Percentiles rank a stretch among this genome's conserved stretches.
phyloP scores from a whole-genome alignment of 176 grass and related monocot genomes.

The Phyllostachys edulis region DNA sequence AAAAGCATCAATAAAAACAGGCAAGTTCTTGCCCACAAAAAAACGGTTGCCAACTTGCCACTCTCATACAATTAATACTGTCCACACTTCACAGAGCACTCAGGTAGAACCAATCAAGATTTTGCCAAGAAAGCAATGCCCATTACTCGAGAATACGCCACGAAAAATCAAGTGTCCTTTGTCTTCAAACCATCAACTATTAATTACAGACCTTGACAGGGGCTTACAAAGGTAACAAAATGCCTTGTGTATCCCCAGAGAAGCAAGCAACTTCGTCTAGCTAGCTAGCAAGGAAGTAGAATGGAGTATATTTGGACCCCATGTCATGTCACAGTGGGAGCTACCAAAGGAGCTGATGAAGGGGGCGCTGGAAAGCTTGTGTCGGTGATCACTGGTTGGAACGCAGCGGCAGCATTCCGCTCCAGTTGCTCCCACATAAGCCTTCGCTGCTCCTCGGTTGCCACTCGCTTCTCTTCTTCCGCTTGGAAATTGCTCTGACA shows the following conservation, averaged over 20 bases:
- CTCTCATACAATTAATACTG: constrained; percentile 7
- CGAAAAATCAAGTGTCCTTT: constrained; percentile 45
- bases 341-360: constrained; percentile 44
- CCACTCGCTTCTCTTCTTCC: constrained; percentile 66
- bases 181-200: constrained; percentile 57
- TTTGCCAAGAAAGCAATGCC: constrained; percentile 43
- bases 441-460: constrained; percentile 53
- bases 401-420: constrained; percentile 33
- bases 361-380: constrained; percentile 46
- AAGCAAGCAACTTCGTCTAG: constrained; percentile 64
- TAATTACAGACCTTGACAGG: constrained; percentile 61
- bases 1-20: neutral
- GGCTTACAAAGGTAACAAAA: constrained; percentile 67
- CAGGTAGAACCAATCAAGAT: constrained; percentile 31
- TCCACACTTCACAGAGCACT: constrained; percentile 37
- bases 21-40: constrained; percentile 9
- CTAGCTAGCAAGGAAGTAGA: constrained; percentile 41
- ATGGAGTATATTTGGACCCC: constrained; percentile 23
- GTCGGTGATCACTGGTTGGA: constrained; percentile 45
- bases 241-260: constrained; percentile 48
- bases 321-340: constrained; percentile 61
- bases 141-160: constrained; percentile 47
- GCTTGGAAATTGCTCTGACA: constrained; percentile 81
- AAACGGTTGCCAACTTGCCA: constrained; percentile 27
- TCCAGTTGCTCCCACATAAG: constrained; percentile 90